A percentile compares a stretch with the other conserved stretches of the same genome.
Conservation (phyloP, 441 rosid genomes). For the California macrophylla region DNA sequence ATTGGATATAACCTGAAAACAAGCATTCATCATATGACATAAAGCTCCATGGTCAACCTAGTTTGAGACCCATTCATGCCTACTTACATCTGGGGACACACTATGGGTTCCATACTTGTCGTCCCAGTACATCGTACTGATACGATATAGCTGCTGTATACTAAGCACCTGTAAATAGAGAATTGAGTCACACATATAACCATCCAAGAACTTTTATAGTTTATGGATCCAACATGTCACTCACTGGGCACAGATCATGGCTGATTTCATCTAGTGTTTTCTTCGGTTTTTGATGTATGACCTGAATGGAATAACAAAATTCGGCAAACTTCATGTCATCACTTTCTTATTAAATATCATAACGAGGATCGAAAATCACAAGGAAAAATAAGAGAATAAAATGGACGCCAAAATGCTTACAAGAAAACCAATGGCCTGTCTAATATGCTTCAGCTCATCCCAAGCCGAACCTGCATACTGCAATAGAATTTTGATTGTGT, state of each 20-base stretch:
- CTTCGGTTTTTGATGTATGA: slow-evolving; percentile 94
- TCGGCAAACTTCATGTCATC: background rate
- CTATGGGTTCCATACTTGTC: slow-evolving; percentile 97
- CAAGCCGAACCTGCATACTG: slow-evolving; percentile 86
- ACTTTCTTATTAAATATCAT: background rate
- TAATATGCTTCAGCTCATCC: slow-evolving; percentile 72
- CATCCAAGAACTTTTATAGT: slow-evolving; percentile 81
- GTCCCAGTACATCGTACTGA: slow-evolving; percentile 99
- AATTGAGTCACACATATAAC: too few relatives aligned
- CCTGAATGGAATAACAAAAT: slow-evolving; percentile 30
- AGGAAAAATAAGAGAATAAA: slow-evolving; percentile 2
- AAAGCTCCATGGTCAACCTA: too few relatives aligned
- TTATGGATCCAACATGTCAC: slow-evolving; percentile 80
- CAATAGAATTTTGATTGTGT: slow-evolving; percentile 1
- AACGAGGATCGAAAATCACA: background rate
- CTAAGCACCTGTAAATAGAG: slow-evolving; percentile 60
- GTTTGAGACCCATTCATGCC: slow-evolving; percentile 15
- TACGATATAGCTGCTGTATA: slow-evolving; percentile 87
- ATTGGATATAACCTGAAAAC: slow-evolving; percentile 65
- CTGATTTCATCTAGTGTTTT: slow-evolving; percentile 89
- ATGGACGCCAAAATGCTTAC: slow-evolving; percentile 38
- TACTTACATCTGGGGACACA: slow-evolving; percentile 83
- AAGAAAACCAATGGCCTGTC: slow-evolving; percentile 77
- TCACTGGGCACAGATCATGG: slow-evolving; percentile 90
- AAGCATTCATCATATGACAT: background rate